These are phyloP conservation scores for Penicillium riverlandense DNA, from an alignment of 495 filamentous ascomycete genomes.

Conservation along the genomic window DNA sequence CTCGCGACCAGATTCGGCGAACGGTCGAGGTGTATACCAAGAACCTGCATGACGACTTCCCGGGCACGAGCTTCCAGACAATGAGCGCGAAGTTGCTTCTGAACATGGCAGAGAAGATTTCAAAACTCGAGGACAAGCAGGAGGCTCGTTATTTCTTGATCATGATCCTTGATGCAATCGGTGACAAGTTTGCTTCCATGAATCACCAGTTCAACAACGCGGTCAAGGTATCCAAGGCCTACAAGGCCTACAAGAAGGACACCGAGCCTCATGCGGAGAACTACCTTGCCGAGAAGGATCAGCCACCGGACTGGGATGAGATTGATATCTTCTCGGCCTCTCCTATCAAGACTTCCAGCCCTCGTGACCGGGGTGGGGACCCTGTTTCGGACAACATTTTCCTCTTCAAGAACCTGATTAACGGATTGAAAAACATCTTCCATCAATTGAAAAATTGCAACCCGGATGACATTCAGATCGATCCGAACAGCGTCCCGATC, in stretches of 20 bases:
- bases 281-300: constrained; percentile 72
- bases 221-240: constrained; percentile 77
- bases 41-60: constrained; percentile 92
- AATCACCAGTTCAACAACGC: constrained; percentile 92
- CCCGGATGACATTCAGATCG: constrained; percentile 55
- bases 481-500: constrained; percentile 66
- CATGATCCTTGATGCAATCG: constrained; percentile 95
- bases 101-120: constrained; percentile 97
- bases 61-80: constrained; percentile 97
- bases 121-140: constrained; percentile 79
- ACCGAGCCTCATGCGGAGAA: constrained; percentile 57
- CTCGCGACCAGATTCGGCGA: constrained; percentile 80
- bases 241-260: constrained; percentile 57
- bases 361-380: constrained; percentile 82
- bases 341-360: constrained; percentile 91
- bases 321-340: constrained; percentile 95
- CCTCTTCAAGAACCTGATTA: constrained; percentile 96
- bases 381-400: constrained; percentile 98
- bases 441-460: constrained; percentile 93
- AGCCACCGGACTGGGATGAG: constrained; percentile 89
- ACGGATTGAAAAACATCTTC: constrained; percentile 93
- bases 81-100: constrained; percentile 97
- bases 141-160: constrained; percentile 94
- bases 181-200: constrained; percentile 97
- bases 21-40: constrained; percentile 96